phyloP scores from a whole-genome alignment of 345 rosid genomes.

The Bruguiera sexangula region DNA sequence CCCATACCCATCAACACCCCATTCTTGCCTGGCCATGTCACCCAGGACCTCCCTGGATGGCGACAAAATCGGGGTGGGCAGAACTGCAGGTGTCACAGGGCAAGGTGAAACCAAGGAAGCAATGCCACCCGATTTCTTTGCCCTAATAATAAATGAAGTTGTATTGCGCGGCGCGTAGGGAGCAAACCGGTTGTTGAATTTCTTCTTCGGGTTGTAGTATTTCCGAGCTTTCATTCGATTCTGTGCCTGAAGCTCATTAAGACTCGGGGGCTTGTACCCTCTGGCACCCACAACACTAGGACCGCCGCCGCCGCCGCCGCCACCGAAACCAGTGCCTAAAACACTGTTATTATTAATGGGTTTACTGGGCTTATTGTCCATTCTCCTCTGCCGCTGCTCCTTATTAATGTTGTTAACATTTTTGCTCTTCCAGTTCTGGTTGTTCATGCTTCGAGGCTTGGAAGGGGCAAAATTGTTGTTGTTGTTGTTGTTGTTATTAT shows the following conservation, averaged over 20 bases:
- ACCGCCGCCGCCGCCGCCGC: too few species aligned
- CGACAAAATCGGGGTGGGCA: slow-evolving; percentile 82
- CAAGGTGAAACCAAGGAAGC: slow-evolving; percentile 91
- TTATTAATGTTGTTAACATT: slow-evolving; percentile 34
- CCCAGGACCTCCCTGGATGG: slow-evolving; percentile 87
- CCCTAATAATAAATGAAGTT: slow-evolving; percentile 77
- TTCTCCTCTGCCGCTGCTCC: slow-evolving; percentile 38
- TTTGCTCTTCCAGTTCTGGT: slow-evolving; percentile 75
- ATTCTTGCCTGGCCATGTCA: slow-evolving; percentile 94
- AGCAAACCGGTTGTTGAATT: slow-evolving; percentile 56
- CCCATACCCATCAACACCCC: slow-evolving; percentile 99
- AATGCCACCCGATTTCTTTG: slow-evolving; percentile 87
- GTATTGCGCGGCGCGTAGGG: slow-evolving; percentile 97
- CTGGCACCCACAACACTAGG: slow-evolving; percentile 17
- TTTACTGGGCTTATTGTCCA: slow-evolving; percentile 28
- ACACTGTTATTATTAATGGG: slow-evolving; percentile 22
- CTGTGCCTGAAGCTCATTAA: slow-evolving; percentile 76
- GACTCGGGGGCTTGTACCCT: slow-evolving; percentile 78
- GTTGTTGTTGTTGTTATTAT: background rate
- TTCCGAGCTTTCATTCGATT: slow-evolving; percentile 72
- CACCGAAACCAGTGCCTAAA: slow-evolving; percentile 18
- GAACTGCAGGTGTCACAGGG: slow-evolving; percentile 83
- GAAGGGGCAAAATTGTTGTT: slow-evolving; percentile 22
- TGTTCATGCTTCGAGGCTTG: slow-evolving; percentile 25
- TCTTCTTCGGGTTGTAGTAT: slow-evolving; percentile 65